Evolutionary conservation across 2,329 filamentous ascomycete genomes (phyloP), one percentile per base, ranked within the genome.

Genomic region (Colletotrichum acutatum): DNA sequence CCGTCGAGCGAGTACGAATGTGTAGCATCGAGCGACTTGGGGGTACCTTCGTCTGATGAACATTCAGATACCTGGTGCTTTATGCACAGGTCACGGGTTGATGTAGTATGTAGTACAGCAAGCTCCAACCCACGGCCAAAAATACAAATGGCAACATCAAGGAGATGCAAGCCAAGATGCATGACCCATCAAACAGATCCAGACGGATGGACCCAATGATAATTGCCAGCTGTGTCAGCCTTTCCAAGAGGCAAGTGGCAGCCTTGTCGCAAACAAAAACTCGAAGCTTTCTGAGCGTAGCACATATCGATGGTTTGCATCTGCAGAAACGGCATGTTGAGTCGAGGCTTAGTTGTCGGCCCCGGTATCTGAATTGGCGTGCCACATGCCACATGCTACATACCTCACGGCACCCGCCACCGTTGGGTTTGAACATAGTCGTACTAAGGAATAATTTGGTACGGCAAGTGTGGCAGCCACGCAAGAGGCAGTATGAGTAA

Each of bases 391-490:
- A 22, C 42, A n/a, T 49, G 42, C 19, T 49, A 49, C 42, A 49
- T 49, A 19, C 42, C 42, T n/a, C 42, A 46, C 61, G 57, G 34
- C 54, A 66, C 57, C 22, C 68, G 56, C 49, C 37, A 22, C 56
- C 37, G 42, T 28, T 61, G 26, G 24, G 37, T 53, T 66, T 49
- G 53, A 24, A 57, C 26, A 16, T n/a, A 24, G 34, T 49, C 12
- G 32, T 54, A 56, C 32, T 16, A 16, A 60, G 26, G 5, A 26
- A 34, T 67, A 56, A 46, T 52, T 62, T 68, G 52, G 26, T 62
- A 22, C 57, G 28, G 57, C 22, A 49, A 57, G 22, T 68, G 68
- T 62, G 64, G 52, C 68, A 71, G 64, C 68, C 64, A 53, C 68
- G 49, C 64, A 71, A 49, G 57, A 16, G 49, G 49, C 16, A 32